These are phyloP conservation scores for Houttuynia cordata DNA, from an alignment of 164 flowering plant species.

Conservation along the genomic window DNA sequence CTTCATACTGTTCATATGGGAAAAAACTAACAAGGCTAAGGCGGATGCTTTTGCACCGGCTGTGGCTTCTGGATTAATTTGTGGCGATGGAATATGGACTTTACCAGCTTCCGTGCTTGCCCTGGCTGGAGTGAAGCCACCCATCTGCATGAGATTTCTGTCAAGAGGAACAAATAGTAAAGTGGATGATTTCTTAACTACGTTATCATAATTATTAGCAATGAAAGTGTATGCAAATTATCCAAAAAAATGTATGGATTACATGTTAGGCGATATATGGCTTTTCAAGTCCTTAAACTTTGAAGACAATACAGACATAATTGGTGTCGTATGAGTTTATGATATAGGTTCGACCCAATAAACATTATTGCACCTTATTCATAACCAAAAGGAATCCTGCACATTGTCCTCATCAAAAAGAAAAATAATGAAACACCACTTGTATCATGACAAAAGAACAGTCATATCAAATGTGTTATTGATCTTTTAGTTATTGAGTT, in stretches of 20 bases:
- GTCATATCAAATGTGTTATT: too few species aligned
- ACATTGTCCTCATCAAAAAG: too few species aligned
- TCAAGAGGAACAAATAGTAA: constrained; percentile 20
- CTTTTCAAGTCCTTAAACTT: neutral
- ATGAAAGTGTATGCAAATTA: too few species aligned
- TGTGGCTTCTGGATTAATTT: constrained; percentile 51
- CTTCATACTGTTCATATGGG: constrained; percentile 39
- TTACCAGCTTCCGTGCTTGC: constrained; percentile 41
- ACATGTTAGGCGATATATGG: constrained; percentile 49
- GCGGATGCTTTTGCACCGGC: constrained; percentile 46
- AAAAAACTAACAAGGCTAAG: constrained; percentile 27
- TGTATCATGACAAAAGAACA: too few species aligned
- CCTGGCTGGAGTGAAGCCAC: constrained; percentile 31
- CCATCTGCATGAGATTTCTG: constrained; percentile 47
- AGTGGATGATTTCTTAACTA: constrained; percentile 26
- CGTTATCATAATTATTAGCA: neutral
- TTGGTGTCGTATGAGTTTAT: neutral
- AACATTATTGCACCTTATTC: too few species aligned
- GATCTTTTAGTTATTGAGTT: too few species aligned
- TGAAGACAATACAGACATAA: neutral
- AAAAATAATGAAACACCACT: too few species aligned
- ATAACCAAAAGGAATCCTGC: too few species aligned
- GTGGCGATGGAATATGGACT: constrained; percentile 53
- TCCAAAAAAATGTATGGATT: too few species aligned
- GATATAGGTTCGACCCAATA: too few species aligned